Evolutionary conservation across 129 eudicot species (phyloP), one percentile per base, ranked within the genome.

Genomic region (Flaveria trinervia): DNA sequence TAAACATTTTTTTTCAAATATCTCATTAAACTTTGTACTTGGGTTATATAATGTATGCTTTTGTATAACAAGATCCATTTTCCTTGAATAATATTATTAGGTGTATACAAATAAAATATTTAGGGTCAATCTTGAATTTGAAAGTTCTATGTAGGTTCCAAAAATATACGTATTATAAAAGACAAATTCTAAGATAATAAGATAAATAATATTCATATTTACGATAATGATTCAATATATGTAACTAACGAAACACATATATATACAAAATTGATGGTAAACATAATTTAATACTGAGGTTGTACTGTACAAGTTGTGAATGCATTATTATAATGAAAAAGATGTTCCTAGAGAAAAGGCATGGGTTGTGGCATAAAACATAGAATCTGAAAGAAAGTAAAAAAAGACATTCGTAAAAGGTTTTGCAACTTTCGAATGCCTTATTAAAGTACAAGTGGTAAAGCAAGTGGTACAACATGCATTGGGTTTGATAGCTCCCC

Each of bases 321-420:
- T 79, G 77, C 49, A 46, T 39, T 22, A 48, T 15, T 36, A 49
- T 18, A 61, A 55, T 46, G 39, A 78, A 17, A 77, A 71, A 16
- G 74, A 74, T n/a, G 51, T 67, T 26, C 26, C 55, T 51, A 72
- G 22, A 52, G 16, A 73, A 45, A 73, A 65, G 51, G 84, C 12
- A 22, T 61, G 74, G 70, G 61, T 46, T 72, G 16, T 72, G 12
- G 68, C 46, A 65, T 61, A 36, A 49, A 18, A 60, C 73, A 56
- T 56, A 44, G 79, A 73, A 80, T 73, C 79, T 80, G 74, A 39
- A 56, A 66, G 60, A 80, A 80, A 68, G 61, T 65, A 73, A 65
- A 25, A 30, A 11, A 73, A 80, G 52, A 66, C 65, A 80, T 73
- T 80, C 43, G 49, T 56, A 65, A 80, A 80, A 73, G 26, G 79